These are phyloP conservation scores for Boletus speciosus DNA, from an alignment of 768 basidiomycete genomes.

Conservation along the genomic window DNA sequence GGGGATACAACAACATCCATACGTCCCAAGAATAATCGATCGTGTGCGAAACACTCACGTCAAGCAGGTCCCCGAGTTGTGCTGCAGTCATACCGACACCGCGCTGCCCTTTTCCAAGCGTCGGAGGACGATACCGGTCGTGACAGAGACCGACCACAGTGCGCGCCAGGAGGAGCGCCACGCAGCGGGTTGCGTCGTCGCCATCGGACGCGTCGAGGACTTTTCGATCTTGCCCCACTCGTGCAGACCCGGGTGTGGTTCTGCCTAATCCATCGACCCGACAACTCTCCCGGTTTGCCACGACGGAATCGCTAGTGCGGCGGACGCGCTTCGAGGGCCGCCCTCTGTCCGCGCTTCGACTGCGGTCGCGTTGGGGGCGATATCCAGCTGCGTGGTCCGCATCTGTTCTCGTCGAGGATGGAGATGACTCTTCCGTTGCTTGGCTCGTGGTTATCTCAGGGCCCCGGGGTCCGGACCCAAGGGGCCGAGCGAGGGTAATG, in stretches of 20 bases:
- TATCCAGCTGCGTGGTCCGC: slow-evolving; percentile 3
- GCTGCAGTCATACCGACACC: slow-evolving; percentile 26
- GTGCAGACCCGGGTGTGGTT: slow-evolving; percentile 3
- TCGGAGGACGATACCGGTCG: slow-evolving; percentile 14
- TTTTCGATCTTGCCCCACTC: neutral
- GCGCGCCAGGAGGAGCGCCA: slow-evolving; percentile 22
- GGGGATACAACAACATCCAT: neutral
- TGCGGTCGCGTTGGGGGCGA: slow-evolving; percentile 9
- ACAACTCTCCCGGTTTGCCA: slow-evolving; percentile 5
- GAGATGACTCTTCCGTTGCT: slow-evolving; percentile 6
- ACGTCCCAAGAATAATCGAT: neutral
- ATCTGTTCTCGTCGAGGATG: slow-evolving; percentile 1
- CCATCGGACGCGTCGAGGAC: neutral
- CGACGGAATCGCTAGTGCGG: slow-evolving; percentile 12
- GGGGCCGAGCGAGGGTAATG: neutral
- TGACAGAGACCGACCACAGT: slow-evolving; percentile 25
- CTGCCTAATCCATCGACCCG: slow-evolving; percentile 14
- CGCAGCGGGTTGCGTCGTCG: slow-evolving; percentile 4
- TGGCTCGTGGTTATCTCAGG: slow-evolving; percentile 11
- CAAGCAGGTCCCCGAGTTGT: slow-evolving; percentile 31
- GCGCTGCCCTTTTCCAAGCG: slow-evolving; percentile 1
- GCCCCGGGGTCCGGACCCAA: slow-evolving; percentile 11
- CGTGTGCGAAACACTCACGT: slow-evolving; percentile 23
- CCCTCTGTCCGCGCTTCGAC: slow-evolving; percentile 23
- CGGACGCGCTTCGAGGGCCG: slow-evolving; percentile 29